Percentiles rank a stretch among this genome's conserved stretches.
Conservation (phyloP, 1,284 basidiomycete species). For the Coniferiporia sulphurascens region DNA sequence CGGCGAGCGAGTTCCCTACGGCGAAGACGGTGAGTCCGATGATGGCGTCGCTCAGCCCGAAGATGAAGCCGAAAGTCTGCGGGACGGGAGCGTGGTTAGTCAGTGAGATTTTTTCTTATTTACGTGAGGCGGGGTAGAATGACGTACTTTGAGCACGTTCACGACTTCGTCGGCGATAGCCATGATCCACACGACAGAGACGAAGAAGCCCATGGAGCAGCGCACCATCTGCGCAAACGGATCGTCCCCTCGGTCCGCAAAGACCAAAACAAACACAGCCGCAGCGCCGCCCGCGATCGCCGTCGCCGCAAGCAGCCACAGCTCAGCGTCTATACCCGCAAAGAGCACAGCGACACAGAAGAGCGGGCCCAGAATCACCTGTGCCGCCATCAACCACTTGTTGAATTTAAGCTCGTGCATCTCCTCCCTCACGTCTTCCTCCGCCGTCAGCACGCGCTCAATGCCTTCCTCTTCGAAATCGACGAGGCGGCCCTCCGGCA, state of each 20-base stretch:
- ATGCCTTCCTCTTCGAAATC: conserved; percentile 71
- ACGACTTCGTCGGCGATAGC: conserved; percentile 94
- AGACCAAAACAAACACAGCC: conserved; percentile 54
- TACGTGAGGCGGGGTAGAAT: neutral
- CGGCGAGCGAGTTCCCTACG: conserved; percentile 92
- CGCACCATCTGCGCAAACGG: conserved; percentile 63
- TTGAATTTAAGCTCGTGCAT: conserved; percentile 65
- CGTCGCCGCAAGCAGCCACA: conserved; percentile 54
- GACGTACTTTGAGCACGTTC: conserved; percentile 68
- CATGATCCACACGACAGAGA: conserved; percentile 93
- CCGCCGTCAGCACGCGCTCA: conserved; percentile 56
- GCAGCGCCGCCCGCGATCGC: conserved; percentile 50
- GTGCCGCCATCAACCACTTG: conserved; percentile 77
- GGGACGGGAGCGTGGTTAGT: conserved; percentile 9
- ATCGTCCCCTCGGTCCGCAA: conserved; percentile 57
- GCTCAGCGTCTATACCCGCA: conserved; percentile 45
- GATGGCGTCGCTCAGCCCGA: conserved; percentile 95
- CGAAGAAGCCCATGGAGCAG: conserved; percentile 85
- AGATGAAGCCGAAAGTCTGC: conserved; percentile 87
- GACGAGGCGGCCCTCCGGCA: conserved; percentile 41
- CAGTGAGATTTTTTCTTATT: too few relatives aligned
- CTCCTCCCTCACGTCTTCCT: conserved; percentile 60
- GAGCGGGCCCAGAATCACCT: conserved; percentile 75
- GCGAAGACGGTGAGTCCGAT: conserved; percentile 96
- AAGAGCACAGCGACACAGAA: conserved; percentile 75